phyloP scores from a whole-genome alignment of 192 early-diverging fungal genomes.

The Linnemannia zychae region DNA sequence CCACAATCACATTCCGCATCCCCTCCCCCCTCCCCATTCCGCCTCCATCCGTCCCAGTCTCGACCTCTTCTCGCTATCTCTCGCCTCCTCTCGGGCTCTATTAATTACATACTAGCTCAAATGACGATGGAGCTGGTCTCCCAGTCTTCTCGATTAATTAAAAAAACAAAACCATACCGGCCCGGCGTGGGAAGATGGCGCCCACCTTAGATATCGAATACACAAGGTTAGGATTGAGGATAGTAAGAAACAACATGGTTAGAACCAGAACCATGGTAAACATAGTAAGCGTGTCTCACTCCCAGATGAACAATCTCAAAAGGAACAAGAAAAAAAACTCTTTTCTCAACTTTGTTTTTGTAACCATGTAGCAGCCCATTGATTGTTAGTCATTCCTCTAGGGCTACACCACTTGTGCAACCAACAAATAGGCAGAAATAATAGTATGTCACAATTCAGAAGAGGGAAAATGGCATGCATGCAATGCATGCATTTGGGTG shows the following conservation, averaged over 20 bases:
- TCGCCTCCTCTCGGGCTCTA: not conserved
- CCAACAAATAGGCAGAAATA: not conserved
- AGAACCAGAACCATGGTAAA: not conserved
- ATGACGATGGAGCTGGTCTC: not conserved
- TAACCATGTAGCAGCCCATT: too few species aligned
- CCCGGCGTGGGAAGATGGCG: not conserved
- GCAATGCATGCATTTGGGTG: not conserved
- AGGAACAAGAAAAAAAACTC: not conserved
- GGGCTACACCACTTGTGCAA: too few species aligned
- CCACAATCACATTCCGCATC: not conserved
- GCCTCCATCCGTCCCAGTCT: not conserved
- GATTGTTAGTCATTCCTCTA: too few species aligned
- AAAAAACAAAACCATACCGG: not conserved
- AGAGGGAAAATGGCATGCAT: not conserved
- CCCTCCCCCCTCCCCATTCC: not conserved
- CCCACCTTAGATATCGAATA: too few species aligned
- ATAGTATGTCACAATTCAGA: not conserved
- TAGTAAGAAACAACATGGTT: not conserved
- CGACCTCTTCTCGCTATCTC: not conserved
- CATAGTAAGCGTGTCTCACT: not conserved
- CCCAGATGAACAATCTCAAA: not conserved
- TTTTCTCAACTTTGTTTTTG: too few species aligned
- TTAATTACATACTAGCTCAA: not conserved
- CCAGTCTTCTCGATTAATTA: not conserved
- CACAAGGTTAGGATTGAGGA: too few species aligned